Evolutionary conservation across 2,329 filamentous ascomycete genomes (phyloP).

Genomic region (Calonectria ilicicola): DNA sequence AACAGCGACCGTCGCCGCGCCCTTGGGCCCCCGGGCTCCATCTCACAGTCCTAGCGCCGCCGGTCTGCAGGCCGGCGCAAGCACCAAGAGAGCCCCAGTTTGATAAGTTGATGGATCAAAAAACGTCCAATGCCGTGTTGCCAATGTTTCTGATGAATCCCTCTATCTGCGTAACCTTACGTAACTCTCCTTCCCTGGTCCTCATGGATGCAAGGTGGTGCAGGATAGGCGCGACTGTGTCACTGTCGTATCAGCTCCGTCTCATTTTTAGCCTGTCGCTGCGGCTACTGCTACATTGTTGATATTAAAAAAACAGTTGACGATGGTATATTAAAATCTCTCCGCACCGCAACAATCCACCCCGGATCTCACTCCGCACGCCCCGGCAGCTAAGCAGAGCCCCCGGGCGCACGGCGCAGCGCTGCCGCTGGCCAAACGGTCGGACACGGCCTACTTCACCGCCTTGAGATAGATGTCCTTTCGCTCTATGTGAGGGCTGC

Average conservation of each 20-base stretch:
- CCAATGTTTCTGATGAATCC: not conserved
- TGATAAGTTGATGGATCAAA: not conserved
- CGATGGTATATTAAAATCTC: not conserved
- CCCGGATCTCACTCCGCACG: not conserved
- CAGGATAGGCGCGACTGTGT: not conserved
- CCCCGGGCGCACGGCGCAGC: not conserved
- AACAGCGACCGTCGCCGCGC: constrained; percentile 14
- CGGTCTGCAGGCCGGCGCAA: not conserved
- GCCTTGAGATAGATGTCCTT: constrained; percentile 4
- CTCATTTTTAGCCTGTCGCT: not conserved
- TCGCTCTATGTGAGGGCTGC: not conserved
- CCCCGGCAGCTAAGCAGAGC: not conserved
- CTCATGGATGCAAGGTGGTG: not conserved
- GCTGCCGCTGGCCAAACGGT: not conserved
- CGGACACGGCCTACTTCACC: constrained; percentile 13
- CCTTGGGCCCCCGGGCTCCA: constrained; percentile 7
- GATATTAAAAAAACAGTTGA: not conserved
- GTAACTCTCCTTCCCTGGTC: not conserved
- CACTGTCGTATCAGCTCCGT: constrained; percentile 5
- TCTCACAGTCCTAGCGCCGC: constrained; percentile 13
- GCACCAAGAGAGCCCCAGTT: not conserved
- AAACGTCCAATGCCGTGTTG: not conserved
- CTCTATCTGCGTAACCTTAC: not conserved
- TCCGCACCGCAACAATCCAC: not conserved
- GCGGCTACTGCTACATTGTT: not conserved